Conservation (phyloP, 805 yeast species). For the Starmerella powellii region DNA sequence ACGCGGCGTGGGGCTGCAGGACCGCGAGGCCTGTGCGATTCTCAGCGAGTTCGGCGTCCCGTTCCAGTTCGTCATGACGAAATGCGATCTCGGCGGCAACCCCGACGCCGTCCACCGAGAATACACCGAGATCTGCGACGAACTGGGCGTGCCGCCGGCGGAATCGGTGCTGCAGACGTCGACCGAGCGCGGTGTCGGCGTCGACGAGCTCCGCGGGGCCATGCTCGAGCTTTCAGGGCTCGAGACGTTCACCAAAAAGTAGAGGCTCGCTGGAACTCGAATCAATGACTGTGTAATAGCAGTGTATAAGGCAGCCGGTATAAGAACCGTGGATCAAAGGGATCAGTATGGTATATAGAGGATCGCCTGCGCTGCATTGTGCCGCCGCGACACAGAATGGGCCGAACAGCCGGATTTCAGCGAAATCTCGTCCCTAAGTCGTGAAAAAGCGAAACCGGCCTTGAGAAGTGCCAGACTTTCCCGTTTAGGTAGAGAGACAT, state of each 20-base stretch:
- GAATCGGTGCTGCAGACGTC: conserved; percentile 17
- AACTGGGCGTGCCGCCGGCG: conserved; percentile 3
- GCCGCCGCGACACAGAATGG: too few species aligned
- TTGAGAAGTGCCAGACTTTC: too few species aligned
- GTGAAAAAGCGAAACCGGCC: too few species aligned
- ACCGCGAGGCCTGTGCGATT: conserved; percentile 40
- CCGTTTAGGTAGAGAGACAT: too few species aligned
- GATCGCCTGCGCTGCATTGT: too few species aligned
- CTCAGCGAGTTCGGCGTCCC: conserved; percentile 47
- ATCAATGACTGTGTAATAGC: too few species aligned
- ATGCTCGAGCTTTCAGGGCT: conserved; percentile 20
- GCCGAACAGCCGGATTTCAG: too few species aligned
- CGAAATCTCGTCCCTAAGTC: too few species aligned
- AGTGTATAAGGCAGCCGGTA: too few species aligned
- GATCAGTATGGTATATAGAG: too few species aligned
- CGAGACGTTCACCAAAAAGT: too few species aligned
- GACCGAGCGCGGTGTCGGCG: conserved; percentile 19
- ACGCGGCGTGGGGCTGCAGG: conserved; percentile 46
- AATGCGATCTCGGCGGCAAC: conserved; percentile 39
- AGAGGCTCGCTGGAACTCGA: too few species aligned
- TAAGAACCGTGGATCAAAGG: conserved; percentile 13
- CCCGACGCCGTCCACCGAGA: conserved; percentile 5
- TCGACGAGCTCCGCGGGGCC: conserved; percentile 25
- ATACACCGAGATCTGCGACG: background rate
- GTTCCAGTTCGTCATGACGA: conserved; percentile 66